These are phyloP conservation scores for Suhomyces coccinellae DNA, from an alignment of 1,139 yeast species.

Conservation along the genomic window DNA sequence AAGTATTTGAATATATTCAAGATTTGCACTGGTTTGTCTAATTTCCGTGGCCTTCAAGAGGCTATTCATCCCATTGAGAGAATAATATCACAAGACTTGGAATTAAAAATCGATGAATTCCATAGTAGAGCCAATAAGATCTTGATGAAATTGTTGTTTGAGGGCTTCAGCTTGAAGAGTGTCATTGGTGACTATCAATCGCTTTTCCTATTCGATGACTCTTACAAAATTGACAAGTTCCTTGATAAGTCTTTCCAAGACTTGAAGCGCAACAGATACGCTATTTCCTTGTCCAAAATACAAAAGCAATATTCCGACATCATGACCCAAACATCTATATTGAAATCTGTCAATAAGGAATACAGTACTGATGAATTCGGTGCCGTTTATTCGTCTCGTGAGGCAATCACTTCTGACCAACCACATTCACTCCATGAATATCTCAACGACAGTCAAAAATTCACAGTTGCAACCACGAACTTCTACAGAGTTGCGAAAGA, in stretches of 20 bases:
- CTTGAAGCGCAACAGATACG: slow-evolving; percentile 34
- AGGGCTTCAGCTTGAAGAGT: slow-evolving; percentile 56
- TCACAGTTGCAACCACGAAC: slow-evolving; percentile 35
- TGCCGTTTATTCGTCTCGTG: background rate
- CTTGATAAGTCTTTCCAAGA: slow-evolving; percentile 35
- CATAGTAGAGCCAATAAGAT: slow-evolving; percentile 68
- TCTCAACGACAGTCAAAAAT: slow-evolving; percentile 25
- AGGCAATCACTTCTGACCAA: background rate
- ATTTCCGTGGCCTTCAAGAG: slow-evolving; percentile 33
- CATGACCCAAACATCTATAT: background rate
- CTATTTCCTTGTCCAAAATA: slow-evolving; percentile 33
- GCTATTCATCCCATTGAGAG: slow-evolving; percentile 30
- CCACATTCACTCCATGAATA: slow-evolving; percentile 14
- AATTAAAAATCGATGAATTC: slow-evolving; percentile 59
- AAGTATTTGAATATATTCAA: slow-evolving; percentile 75
- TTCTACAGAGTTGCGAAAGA: slow-evolving; percentile 63
- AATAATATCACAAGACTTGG: slow-evolving; percentile 60
- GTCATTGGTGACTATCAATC: slow-evolving; percentile 52
- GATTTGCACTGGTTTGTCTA: slow-evolving; percentile 51
- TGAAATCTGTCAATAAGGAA: background rate
- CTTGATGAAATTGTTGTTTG: slow-evolving; percentile 57
- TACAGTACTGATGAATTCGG: background rate
- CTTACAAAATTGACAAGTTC: slow-evolving; percentile 53
- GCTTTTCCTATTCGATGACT: slow-evolving; percentile 50
- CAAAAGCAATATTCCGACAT: slow-evolving; percentile 25